Base-by-base conservation (phyloP, 257 asterid genomes). In the Rhazya stricta region DNA sequence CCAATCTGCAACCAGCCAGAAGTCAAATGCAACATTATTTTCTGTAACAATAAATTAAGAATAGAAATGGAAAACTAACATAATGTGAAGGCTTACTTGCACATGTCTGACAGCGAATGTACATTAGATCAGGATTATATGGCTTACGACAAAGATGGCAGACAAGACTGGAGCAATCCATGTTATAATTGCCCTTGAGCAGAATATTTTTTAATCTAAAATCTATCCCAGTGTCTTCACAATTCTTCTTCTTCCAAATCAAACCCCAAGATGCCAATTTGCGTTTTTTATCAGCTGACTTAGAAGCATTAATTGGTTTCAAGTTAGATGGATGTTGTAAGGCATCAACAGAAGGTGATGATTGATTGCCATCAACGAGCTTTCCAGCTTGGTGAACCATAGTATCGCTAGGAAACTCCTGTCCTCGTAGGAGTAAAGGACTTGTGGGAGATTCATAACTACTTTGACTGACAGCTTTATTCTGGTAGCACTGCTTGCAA, bases 101-200 rank as follows among this genome's bases (percentile, higher is more conserved):
- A 87, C 98, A 93, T 42, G 82, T 45, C 71, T 89, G 91, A 56
- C 98, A 93, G 68, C 83, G 83, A 67, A 93, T 88, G 82, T 91
- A 93, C 90, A 84, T 89, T 51, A 87, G 79, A 65, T 84, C 88
- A 74, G 88, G 71, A 77, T 85, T 80, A 72, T 88, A 89, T 8
- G 90, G 83, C 74, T 79, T 80, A 62, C 39, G 58, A 77, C 98
- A 93, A 71, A 89, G 91, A 51, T 83, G 85, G 79, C 98, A 93
- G 65, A 5, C 5, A 46, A 88, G 86, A 43, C 65, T 74, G 41
- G 71, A 41, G 63, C 74, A 69, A 74, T 61, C 57, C 72, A 67
- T 51, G 68, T 81, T 74, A 5, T 72, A 75, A 74, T 78, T 73
- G 46, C 91, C 96, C 85, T 77, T 88, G 76, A 79, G 76, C 69